Percentiles rank a stretch among this genome's conserved stretches.
Evolutionary conservation across 306 rosid species (phyloP).

Genomic region (Rosa multiflora): DNA sequence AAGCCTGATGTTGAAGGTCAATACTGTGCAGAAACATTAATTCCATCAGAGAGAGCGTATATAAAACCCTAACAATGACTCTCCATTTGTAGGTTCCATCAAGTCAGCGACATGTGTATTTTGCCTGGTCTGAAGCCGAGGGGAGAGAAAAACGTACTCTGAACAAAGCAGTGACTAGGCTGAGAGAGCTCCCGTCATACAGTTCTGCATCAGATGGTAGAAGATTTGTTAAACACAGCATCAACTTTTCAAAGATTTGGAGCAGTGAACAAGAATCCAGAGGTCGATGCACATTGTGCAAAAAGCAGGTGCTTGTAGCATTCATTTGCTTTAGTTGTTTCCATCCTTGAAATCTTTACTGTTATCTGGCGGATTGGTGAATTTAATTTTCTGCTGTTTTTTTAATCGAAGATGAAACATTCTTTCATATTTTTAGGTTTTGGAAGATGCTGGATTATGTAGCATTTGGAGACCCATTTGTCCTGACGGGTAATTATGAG

Average conservation of each 20-base stretch:
- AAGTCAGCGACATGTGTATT: conserved; percentile 80
- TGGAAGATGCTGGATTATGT: conserved; percentile 57
- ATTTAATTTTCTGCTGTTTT: background rate
- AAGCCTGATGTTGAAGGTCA: conserved; percentile 66
- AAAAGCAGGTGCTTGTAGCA: conserved; percentile 60
- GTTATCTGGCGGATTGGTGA: background rate
- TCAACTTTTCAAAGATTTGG: conserved; percentile 86
- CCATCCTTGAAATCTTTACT: conserved; percentile 15
- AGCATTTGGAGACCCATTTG: conserved; percentile 96
- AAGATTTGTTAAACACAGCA: conserved; percentile 64
- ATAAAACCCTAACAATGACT: conserved; percentile 32
- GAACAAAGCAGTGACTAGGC: conserved; percentile 66
- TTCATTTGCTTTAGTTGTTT: conserved; percentile 20
- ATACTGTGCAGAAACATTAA: conserved; percentile 20
- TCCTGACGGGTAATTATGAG: conserved; percentile 79
- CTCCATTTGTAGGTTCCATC: conserved; percentile 81
- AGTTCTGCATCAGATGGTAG: conserved; percentile 53
- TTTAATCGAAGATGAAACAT: conserved; percentile 4
- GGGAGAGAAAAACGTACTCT: conserved; percentile 52
- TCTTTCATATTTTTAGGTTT: conserved; percentile 43
- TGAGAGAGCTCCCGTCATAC: conserved; percentile 58
- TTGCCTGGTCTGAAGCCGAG: conserved; percentile 82
- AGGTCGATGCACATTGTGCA: conserved; percentile 69
- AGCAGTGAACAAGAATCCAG: conserved; percentile 83
- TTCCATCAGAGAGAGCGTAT: conserved; percentile 26